Conservation (phyloP, 225 moss, liverwort and hornwort genomes). For the Bryum argenteum region DNA sequence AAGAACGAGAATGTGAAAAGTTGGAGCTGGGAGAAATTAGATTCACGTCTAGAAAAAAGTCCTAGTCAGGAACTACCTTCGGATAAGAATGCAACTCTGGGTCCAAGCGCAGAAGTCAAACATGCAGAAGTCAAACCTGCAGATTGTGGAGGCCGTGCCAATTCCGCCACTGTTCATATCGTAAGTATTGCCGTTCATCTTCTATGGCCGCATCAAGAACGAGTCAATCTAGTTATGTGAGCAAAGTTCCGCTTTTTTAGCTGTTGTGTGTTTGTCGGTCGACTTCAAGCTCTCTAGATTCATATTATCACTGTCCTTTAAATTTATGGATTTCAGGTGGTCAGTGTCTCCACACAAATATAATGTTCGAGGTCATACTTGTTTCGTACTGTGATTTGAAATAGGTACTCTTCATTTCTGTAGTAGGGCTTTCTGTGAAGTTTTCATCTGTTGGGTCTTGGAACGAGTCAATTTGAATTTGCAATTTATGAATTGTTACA, state of each 20-base stretch:
- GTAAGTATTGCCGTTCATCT: constrained; percentile 34
- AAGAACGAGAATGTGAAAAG: constrained; percentile 47
- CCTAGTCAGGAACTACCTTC: constrained; percentile 33
- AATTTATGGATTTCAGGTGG: constrained; percentile 9
- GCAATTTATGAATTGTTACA: constrained; percentile 31
- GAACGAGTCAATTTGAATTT: constrained; percentile 13
- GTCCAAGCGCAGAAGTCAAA: constrained; percentile 25
- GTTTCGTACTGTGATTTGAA: constrained; percentile 16
- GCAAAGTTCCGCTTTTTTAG: too few relatives aligned
- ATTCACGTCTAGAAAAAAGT: constrained; percentile 38
- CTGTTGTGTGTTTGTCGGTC: constrained; percentile 9
- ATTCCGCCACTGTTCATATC: constrained; percentile 25
- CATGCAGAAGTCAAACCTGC: constrained; percentile 19
- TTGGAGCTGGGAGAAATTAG: constrained; percentile 51
- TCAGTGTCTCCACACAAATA: neutral
- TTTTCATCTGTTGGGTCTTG: constrained; percentile 10
- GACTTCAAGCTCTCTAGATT: constrained; percentile 7
- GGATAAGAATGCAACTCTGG: constrained; percentile 21
- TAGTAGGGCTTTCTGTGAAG: neutral
- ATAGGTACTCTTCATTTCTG: constrained; percentile 5
- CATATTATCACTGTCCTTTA: constrained; percentile 16
- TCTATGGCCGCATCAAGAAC: constrained; percentile 8
- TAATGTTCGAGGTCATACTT: neutral
- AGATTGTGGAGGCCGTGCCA: constrained; percentile 22
- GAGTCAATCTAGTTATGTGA: constrained; percentile 1